Evolutionary conservation across 306 rosid species (phyloP).

Genomic region (Cucurbita ficifolia): DNA sequence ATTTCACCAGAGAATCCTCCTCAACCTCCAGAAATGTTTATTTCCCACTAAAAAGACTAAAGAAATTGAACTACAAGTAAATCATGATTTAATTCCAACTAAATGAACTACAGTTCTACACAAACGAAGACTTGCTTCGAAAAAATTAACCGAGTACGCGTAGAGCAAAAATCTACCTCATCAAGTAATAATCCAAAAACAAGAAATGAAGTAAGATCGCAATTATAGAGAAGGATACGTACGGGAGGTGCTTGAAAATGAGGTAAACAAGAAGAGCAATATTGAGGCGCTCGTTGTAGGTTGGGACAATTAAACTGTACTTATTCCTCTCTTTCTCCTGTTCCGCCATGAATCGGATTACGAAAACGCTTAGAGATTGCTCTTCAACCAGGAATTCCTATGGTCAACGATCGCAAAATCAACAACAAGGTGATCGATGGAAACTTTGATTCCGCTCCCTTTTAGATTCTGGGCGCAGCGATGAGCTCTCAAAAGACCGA

Average conservation of each 20-base stretch:
- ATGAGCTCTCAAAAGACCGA: not conserved
- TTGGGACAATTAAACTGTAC: constrained; percentile 76
- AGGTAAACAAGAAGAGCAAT: constrained; percentile 79
- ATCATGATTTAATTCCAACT: not conserved
- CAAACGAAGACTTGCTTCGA: not conserved
- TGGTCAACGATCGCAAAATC: not conserved
- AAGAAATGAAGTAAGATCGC: not conserved
- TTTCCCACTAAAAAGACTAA: not conserved
- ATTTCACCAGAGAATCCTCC: no score
- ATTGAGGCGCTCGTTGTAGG: constrained; percentile 88
- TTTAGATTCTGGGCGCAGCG: not conserved
- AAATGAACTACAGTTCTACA: not conserved
- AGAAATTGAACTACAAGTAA: not conserved
- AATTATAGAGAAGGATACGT: constrained; percentile 2
- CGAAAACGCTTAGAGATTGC: not conserved
- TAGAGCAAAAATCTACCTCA: not conserved
- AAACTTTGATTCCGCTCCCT: not conserved
- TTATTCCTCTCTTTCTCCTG: constrained; percentile 34
- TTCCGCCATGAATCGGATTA: constrained; percentile 2
- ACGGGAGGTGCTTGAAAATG: constrained; percentile 76
- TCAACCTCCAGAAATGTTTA: not conserved
- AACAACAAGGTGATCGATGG: not conserved
- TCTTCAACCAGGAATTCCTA: not conserved
- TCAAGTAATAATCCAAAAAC: not conserved
- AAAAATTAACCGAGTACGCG: not conserved